phyloP scores from a whole-genome alignment of 345 rosid genomes.

The Aegle marmelos region DNA sequence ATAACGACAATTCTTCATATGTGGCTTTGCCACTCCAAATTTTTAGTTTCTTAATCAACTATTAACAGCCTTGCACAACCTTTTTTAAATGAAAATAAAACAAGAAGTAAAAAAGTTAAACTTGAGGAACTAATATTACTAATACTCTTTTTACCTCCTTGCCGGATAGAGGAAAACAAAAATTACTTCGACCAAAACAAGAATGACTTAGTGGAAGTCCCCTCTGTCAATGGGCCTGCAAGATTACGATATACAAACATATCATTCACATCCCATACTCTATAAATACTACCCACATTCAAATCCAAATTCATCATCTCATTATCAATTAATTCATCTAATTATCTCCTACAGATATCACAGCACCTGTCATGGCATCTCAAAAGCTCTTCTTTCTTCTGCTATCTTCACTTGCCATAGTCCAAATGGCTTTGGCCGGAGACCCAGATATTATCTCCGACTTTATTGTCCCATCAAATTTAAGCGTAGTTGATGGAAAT shows the following conservation, averaged over 20 bases:
- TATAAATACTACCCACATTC: background rate
- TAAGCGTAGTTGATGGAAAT: constrained; percentile 6
- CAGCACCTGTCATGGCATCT: constrained; percentile 15
- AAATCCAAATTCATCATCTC: background rate
- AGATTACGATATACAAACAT: background rate
- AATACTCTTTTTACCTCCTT: too few species aligned
- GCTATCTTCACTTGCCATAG: constrained; percentile 13
- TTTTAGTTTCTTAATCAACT: background rate
- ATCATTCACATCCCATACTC: background rate
- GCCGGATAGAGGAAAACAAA: background rate
- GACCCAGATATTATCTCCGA: constrained; percentile 40
- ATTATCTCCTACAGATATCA: background rate
- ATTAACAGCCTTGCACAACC: background rate
- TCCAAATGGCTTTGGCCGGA: constrained; percentile 15
- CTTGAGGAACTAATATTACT: background rate
- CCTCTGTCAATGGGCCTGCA: constrained; percentile 16
- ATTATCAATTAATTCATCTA: background rate
- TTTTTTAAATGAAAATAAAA: background rate
- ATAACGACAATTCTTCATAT: background rate
- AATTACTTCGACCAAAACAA: background rate
- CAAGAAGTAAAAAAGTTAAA: background rate
- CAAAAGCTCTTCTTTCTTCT: constrained; percentile 14
- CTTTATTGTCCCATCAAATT: constrained; percentile 22
- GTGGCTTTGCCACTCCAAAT: background rate
- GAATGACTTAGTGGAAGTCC: constrained; percentile 9